Conservation (phyloP, 1,139 yeast species). For the Pichia sp. region DNA sequence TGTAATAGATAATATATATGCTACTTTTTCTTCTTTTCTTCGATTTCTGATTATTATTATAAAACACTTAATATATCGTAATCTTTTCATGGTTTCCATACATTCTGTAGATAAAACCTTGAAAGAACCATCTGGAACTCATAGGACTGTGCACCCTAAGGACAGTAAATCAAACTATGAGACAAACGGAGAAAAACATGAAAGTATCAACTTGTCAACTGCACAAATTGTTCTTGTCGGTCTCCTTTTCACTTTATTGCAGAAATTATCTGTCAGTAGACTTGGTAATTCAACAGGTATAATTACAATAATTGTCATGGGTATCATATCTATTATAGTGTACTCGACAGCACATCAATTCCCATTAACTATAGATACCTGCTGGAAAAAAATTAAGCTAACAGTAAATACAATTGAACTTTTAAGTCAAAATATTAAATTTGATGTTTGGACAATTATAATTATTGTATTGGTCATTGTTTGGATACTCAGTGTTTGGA, state of each 20-base stretch:
- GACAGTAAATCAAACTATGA: too few relatives aligned
- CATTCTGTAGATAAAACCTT: not conserved
- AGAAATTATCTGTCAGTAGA: slow-evolving; percentile 4
- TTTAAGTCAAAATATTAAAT: not conserved
- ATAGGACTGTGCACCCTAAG: too few relatives aligned
- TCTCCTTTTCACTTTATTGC: slow-evolving; percentile 4
- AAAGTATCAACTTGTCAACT: not conserved
- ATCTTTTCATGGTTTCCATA: not conserved
- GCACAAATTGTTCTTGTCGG: slow-evolving; percentile 5
- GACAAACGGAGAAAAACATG: too few relatives aligned
- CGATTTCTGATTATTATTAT: not conserved
- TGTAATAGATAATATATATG: too few relatives aligned
- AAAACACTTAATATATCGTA: not conserved
- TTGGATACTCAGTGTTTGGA: slow-evolving; percentile 13
- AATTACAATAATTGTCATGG: not conserved
- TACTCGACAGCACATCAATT: not conserved
- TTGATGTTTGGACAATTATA: slow-evolving; percentile 11
- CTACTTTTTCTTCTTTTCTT: too few relatives aligned
- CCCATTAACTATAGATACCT: not conserved
- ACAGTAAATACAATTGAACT: not conserved
- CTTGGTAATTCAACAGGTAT: not conserved
- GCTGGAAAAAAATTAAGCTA: slow-evolving; percentile 2
- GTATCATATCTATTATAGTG: not conserved
- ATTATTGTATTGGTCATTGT: slow-evolving; percentile 5
- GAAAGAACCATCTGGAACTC: too few relatives aligned